These are phyloP conservation scores for Aspergillus sp. DNA, from an alignment of 2,329 filamentous ascomycete genomes.

Conservation along the genomic window DNA sequence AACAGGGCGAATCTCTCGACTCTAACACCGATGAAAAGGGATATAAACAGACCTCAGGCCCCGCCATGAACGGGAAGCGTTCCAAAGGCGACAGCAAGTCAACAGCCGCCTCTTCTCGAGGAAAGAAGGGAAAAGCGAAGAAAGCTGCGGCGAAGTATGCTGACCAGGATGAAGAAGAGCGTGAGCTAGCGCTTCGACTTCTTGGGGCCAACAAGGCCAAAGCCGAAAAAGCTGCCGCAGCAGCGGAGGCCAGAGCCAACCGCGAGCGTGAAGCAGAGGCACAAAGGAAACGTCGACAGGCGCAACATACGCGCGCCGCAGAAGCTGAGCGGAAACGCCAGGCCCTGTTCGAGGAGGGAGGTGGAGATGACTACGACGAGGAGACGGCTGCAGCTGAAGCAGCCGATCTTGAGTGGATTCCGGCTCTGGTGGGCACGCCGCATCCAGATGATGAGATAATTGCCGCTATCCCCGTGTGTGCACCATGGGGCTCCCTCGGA, in stretches of 20 bases:
- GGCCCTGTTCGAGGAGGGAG: conserved; percentile 70
- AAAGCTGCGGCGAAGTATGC: conserved; percentile 88
- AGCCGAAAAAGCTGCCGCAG: conserved; percentile 63
- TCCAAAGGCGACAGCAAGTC: conserved; percentile 18
- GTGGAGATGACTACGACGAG: conserved; percentile 59
- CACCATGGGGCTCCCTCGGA: conserved; percentile 60
- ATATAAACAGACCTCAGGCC: conserved; percentile 6
- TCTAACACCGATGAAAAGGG: conserved; percentile 1
- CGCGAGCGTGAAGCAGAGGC: conserved; percentile 71
- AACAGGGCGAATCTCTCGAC: conserved; percentile 26
- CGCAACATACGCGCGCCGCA: conserved; percentile 76
- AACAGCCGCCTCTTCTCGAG: conserved; percentile 50
- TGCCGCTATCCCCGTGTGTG: conserved; percentile 60
- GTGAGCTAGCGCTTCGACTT: conserved; percentile 75
- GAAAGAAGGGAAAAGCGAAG: conserved; percentile 79
- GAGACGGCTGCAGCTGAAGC: conserved; percentile 45
- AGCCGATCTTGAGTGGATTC: conserved; percentile 59
- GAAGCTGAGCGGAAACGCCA: conserved; percentile 62
- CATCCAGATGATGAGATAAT: conserved; percentile 73
- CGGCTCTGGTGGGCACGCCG: conserved; percentile 69
- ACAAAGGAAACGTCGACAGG: conserved; percentile 69
- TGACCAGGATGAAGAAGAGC: conserved; percentile 91
- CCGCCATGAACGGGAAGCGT: too few species aligned
- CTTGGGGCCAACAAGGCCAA: conserved; percentile 63
- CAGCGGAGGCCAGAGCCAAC: conserved; percentile 59